Evolutionary conservation across 2,329 filamentous ascomycete species (phyloP).

Genomic region (Penicillium sclerotigenum): DNA sequence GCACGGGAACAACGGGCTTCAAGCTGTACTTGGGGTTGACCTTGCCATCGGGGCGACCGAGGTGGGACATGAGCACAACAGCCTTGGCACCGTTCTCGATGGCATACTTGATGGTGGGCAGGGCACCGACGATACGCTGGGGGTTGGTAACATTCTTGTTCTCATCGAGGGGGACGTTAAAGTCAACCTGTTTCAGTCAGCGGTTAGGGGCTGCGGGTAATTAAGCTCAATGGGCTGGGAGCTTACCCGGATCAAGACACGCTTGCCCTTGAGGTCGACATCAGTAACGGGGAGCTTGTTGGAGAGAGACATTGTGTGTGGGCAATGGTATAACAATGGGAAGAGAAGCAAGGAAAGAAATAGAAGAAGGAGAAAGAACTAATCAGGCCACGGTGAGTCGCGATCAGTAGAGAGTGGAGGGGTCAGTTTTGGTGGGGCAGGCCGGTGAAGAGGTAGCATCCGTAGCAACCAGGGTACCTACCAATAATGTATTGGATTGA

Average conservation of each 20-base stretch:
- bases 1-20: conserved; percentile 83
- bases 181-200: conserved; percentile 72
- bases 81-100: conserved; percentile 86
- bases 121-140: conserved; percentile 94
- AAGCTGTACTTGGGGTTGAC: conserved; percentile 90
- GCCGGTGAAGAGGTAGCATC: conserved; percentile 24
- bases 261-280: conserved; percentile 96
- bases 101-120: conserved; percentile 93
- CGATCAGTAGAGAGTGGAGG: conserved; percentile 22
- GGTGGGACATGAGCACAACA: conserved; percentile 96
- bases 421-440: conserved; percentile 24
- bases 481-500: conserved; percentile 5
- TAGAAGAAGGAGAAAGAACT: conserved; percentile 11
- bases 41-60: conserved; percentile 90
- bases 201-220: conserved; percentile 1
- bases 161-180: conserved; percentile 95
- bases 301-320: conserved; percentile 79
- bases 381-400: conserved; percentile 29
- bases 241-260: conserved; percentile 92
- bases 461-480: conserved; percentile 12
- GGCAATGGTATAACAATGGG: conserved; percentile 6
- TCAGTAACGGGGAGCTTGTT: conserved; percentile 98
- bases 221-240: conserved; percentile 17
- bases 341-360: conserved; percentile 6
- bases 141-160: conserved; percentile 96